These are phyloP conservation scores for Kodamaea leandrae DNA, from an alignment of 805 yeast species.

Conservation along the genomic window DNA sequence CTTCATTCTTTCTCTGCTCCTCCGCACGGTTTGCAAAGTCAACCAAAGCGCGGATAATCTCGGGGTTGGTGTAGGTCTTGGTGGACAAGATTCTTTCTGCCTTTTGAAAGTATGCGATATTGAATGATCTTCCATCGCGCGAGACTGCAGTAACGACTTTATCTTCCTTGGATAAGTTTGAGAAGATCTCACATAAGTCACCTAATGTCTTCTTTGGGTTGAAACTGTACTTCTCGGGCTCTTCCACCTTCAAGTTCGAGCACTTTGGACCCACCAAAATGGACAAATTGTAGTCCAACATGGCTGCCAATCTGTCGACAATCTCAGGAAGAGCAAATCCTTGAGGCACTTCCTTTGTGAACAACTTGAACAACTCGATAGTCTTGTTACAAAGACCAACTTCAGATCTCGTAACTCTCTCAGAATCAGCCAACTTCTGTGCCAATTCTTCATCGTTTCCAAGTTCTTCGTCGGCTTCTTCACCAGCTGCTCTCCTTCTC, in stretches of 20 bases:
- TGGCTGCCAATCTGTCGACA: constrained; percentile 90
- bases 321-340: constrained; percentile 87
- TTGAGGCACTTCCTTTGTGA: constrained; percentile 80
- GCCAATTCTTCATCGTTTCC: constrained; percentile 64
- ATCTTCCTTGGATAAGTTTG: constrained; percentile 61
- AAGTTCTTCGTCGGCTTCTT: constrained; percentile 31
- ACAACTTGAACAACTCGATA: constrained; percentile 70
- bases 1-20: constrained; percentile 55
- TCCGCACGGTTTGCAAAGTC: constrained; percentile 69
- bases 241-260: constrained; percentile 77
- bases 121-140: constrained; percentile 87
- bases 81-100: constrained; percentile 65
- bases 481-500: constrained; percentile 42
- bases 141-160: constrained; percentile 80
- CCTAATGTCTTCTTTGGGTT: constrained; percentile 71
- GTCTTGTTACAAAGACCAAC: constrained; percentile 84
- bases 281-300: constrained; percentile 88
- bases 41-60: constrained; percentile 49
- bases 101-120: constrained; percentile 59
- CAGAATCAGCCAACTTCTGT: constrained; percentile 57
- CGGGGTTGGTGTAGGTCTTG: constrained; percentile 48
- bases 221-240: constrained; percentile 81
- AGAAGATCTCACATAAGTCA: constrained; percentile 70
- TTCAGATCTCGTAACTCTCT: constrained; percentile 74
- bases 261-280: constrained; percentile 96